Evolutionary conservation across 2,329 filamentous ascomycete genomes (phyloP).

Genomic region (Alternaria solani): DNA sequence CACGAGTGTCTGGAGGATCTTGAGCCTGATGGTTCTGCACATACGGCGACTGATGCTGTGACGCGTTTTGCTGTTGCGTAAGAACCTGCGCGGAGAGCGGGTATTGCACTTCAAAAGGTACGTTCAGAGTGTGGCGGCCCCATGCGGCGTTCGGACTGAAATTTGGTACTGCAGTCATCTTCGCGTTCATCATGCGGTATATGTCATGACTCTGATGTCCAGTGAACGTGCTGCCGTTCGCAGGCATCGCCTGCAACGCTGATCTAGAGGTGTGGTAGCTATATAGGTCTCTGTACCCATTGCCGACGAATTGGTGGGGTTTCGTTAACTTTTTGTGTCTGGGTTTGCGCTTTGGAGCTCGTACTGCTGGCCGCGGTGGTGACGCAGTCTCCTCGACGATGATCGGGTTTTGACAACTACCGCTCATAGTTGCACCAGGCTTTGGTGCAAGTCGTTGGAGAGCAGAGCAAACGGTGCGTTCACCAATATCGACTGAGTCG

Average conservation of each 20-base stretch:
- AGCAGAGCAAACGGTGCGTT: neutral
- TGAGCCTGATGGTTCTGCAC: conserved; percentile 4
- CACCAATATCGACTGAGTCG: neutral
- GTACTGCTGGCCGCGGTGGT: conserved; percentile 5
- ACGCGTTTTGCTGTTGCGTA: neutral
- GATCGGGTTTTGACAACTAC: conserved; percentile 36
- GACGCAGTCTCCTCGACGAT: conserved; percentile 28
- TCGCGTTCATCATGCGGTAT: conserved; percentile 25
- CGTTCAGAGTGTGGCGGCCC: neutral
- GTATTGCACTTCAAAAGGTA: conserved; percentile 17
- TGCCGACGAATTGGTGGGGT: conserved; percentile 23
- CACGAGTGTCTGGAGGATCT: neutral
- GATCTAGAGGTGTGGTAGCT: conserved; percentile 13
- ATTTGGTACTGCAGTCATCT: conserved; percentile 7
- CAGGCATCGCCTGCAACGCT: conserved; percentile 12
- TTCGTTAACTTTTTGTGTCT: neutral
- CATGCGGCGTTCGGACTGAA: neutral
- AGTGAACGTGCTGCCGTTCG: conserved; percentile 19
- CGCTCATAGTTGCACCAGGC: conserved; percentile 7
- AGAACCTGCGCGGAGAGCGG: conserved; percentile 7
- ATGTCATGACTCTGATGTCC: conserved; percentile 27
- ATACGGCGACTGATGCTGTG: neutral
- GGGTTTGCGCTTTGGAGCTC: neutral
- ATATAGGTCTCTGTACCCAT: conserved; percentile 18
- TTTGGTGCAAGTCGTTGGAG: conserved; percentile 5